Base-by-base conservation (phyloP, 805 yeast species). In the Debaryomyces hansenii region DNA sequence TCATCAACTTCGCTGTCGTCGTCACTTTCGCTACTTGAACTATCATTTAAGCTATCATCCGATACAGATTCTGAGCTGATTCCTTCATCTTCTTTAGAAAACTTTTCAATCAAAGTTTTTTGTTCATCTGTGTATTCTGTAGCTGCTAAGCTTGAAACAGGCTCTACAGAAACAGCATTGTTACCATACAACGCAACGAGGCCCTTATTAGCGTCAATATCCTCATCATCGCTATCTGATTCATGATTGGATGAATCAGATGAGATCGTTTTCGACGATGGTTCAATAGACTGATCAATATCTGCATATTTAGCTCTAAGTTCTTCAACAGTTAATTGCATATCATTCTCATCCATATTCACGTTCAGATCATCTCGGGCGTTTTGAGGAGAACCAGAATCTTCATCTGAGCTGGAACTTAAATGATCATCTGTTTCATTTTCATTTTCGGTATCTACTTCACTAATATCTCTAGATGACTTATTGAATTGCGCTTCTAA, bases 401-500 rank as follows among this genome's bases (percentile, higher is more conserved):
- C 61, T 18, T 53, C 54, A 2, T 45, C 55, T 4, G 49, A 41
- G 29, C 16, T 20, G 4, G 59, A 47, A 12, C 52, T 49, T 20
- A 58, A 48, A 28, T 39, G 52, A 39, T 46, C 59, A 32, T 62
- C 67, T 1, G 63, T 57, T 16, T 16, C 18, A 20, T 44, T 46
- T 20, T 54, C 59, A 6, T 43, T 48, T 33, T 46, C 52, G 11
- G 20, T 14, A n/a, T 15, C 38, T 7, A 7, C 1, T 9, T 41
- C 42, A 47, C 16, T 47, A 47, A 16, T 66, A 12, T 60, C 68
- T 31, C 61, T 47, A 6, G 63, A 53, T 12, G 69, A 57, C 43
- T 75, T 74, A 27, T 79, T 81, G 46, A 87, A 64, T 53, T 92
- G 96, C 0, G 96, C 95, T 50, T 90, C 97, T 24, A 92, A 72